A percentile compares a stretch with the other conserved stretches of the same genome.
These are phyloP conservation scores for Hygrophoropsis aurantiaca DNA, from an alignment of 768 basidiomycete species.

Conservation along the genomic window DNA sequence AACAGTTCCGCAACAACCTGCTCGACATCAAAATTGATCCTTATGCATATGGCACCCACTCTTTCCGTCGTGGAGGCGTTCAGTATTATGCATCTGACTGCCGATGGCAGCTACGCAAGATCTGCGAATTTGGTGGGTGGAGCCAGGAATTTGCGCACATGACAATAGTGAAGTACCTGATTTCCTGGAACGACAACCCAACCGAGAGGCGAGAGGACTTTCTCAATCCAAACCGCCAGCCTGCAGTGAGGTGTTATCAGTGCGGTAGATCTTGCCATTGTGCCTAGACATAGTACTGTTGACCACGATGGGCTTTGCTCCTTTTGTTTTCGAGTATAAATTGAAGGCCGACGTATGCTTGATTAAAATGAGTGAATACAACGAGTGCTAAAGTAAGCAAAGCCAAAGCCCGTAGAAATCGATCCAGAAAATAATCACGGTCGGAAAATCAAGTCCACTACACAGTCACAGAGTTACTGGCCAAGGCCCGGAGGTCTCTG, in stretches of 20 bases:
- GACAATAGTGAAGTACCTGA: slow-evolving; percentile 43
- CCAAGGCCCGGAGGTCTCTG: no score
- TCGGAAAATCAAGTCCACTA: no score
- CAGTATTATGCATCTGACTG: slow-evolving; percentile 34
- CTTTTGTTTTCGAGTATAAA: no score
- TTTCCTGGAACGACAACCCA: slow-evolving; percentile 41
- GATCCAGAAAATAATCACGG: no score
- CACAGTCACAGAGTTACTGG: no score
- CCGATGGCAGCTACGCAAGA: slow-evolving; percentile 34
- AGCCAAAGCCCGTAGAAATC: no score
- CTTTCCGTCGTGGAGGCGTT: slow-evolving; percentile 41
- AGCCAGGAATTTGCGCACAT: slow-evolving; percentile 34
- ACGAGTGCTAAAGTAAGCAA: no score
- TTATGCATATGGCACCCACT: slow-evolving; percentile 12
- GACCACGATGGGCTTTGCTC: no score
- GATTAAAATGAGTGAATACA: no score
- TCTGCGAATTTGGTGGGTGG: slow-evolving; percentile 52
- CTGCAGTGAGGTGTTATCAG: slow-evolving; percentile 19
- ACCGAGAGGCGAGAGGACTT: slow-evolving; percentile 33
- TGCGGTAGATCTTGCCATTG: slow-evolving; percentile 34
- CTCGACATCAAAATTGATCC: slow-evolving; percentile 39
- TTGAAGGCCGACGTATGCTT: no score
- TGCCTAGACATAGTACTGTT: slow-evolving; percentile 17
- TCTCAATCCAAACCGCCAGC: slow-evolving; percentile 29
- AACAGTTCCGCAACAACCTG: slow-evolving; percentile 40